These are phyloP conservation scores for Coelastrella sp. DNA, from an alignment of 139 green algal genomes.

Conservation along the genomic window DNA sequence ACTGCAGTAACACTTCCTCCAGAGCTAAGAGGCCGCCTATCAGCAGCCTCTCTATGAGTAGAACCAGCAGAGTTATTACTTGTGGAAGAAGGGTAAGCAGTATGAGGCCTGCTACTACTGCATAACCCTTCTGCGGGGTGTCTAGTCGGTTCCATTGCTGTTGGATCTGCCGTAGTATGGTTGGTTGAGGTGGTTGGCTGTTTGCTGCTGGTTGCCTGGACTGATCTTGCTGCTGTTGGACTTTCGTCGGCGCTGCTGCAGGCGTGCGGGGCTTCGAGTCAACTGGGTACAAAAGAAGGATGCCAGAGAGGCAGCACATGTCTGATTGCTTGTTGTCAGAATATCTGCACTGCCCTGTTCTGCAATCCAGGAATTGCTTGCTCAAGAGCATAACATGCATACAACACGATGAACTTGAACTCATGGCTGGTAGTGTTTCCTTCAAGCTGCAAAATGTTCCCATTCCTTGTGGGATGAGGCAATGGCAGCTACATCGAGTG, in stretches of 20 bases:
- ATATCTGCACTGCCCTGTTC: too few relatives aligned
- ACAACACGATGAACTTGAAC: too few relatives aligned
- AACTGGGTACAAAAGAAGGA: neutral
- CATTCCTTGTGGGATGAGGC: too few relatives aligned
- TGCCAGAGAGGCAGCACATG: neutral
- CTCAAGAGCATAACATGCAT: too few relatives aligned
- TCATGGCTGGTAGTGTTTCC: too few relatives aligned
- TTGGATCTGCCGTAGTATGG: neutral
- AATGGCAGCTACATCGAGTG: too few relatives aligned
- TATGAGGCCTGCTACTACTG: neutral
- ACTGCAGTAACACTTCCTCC: neutral
- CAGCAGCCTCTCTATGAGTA: constrained; percentile 7
- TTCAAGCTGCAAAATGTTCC: too few relatives aligned
- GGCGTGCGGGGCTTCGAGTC: neutral
- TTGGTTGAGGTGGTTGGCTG: too few relatives aligned
- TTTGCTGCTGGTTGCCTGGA: neutral
- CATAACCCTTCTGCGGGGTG: neutral
- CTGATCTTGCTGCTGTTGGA: neutral
- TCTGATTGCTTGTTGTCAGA: neutral
- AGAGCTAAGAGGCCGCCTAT: neutral
- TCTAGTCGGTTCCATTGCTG: constrained; percentile 5
- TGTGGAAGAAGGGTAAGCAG: neutral
- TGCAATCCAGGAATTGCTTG: too few relatives aligned
- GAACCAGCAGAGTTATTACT: neutral
- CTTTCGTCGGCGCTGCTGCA: too few relatives aligned